These are phyloP conservation scores for Boletus coccyginus DNA, from an alignment of 768 basidiomycete genomes.

Conservation along the genomic window DNA sequence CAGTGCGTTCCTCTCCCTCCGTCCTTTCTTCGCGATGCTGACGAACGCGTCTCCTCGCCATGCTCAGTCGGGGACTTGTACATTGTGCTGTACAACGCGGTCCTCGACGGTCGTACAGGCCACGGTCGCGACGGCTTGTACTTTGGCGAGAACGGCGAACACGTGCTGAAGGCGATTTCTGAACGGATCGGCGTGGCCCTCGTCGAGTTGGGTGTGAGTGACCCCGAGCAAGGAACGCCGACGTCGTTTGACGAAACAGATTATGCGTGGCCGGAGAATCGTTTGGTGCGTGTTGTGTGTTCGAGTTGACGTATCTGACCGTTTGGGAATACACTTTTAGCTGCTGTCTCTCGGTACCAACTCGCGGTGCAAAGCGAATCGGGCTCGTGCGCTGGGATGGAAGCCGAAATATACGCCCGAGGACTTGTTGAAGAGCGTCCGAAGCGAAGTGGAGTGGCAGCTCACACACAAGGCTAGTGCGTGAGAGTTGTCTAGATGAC, in stretches of 20 bases:
- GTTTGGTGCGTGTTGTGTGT: background rate
- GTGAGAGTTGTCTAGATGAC: background rate
- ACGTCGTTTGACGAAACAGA: constrained; percentile 39
- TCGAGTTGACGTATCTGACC: background rate
- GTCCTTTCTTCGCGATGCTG: background rate
- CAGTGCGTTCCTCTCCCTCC: constrained; percentile 9
- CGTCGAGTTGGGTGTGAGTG: background rate
- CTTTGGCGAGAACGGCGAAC: constrained; percentile 50
- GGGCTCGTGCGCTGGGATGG: constrained; percentile 19
- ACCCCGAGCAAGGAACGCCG: constrained; percentile 22
- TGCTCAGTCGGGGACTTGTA: constrained; percentile 38
- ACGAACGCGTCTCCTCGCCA: background rate
- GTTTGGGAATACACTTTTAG: background rate
- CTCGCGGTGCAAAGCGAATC: constrained; percentile 12
- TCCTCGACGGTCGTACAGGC: constrained; percentile 7
- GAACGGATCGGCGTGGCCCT: constrained; percentile 36
- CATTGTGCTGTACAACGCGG: constrained; percentile 38
- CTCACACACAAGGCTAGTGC: background rate
- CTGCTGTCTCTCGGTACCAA: constrained; percentile 13
- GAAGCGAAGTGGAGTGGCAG: constrained; percentile 9
- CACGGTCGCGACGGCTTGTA: constrained; percentile 44
- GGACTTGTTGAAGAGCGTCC: constrained; percentile 15
- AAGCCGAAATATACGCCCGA: constrained; percentile 28
- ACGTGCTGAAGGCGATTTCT: constrained; percentile 39
- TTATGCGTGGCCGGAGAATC: background rate